phyloP scores from a whole-genome alignment of 2,329 filamentous ascomycete genomes.

The Stagonosporopsis chrysanthemi region DNA sequence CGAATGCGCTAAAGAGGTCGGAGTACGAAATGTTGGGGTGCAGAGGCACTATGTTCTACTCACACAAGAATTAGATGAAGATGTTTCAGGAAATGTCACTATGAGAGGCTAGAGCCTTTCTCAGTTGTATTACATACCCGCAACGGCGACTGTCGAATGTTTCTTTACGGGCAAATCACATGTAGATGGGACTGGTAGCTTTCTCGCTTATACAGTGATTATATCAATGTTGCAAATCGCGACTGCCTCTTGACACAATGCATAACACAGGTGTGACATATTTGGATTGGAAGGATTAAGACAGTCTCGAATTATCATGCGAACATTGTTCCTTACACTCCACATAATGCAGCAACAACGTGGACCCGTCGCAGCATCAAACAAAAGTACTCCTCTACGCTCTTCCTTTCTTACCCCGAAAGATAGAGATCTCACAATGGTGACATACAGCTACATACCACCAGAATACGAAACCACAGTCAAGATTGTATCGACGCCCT shows the following conservation, averaged over 20 bases:
- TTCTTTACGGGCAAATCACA: too few relatives aligned
- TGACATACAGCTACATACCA: conserved; percentile 8
- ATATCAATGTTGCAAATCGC: too few relatives aligned
- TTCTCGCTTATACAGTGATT: too few relatives aligned
- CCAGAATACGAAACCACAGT: not conserved
- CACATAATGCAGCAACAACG: not conserved
- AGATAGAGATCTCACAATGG: not conserved
- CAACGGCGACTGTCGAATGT: too few relatives aligned
- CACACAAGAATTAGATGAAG: too few relatives aligned
- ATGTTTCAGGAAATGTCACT: too few relatives aligned
- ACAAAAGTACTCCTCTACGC: not conserved
- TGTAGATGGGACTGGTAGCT: too few relatives aligned
- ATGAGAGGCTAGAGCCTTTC: too few relatives aligned
- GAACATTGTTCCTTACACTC: not conserved
- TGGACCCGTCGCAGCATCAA: not conserved
- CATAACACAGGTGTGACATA: not conserved
- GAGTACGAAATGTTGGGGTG: too few relatives aligned
- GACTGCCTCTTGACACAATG: not conserved
- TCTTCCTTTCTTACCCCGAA: not conserved
- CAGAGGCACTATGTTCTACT: too few relatives aligned
- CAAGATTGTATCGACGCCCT: not conserved
- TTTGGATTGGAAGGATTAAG: not conserved
- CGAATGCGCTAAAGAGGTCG: too few relatives aligned
- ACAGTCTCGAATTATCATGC: not conserved
- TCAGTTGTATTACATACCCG: too few relatives aligned